These are phyloP conservation scores for Cucurbita maxima DNA, from an alignment of 306 rosid genomes.

Conservation along the genomic window DNA sequence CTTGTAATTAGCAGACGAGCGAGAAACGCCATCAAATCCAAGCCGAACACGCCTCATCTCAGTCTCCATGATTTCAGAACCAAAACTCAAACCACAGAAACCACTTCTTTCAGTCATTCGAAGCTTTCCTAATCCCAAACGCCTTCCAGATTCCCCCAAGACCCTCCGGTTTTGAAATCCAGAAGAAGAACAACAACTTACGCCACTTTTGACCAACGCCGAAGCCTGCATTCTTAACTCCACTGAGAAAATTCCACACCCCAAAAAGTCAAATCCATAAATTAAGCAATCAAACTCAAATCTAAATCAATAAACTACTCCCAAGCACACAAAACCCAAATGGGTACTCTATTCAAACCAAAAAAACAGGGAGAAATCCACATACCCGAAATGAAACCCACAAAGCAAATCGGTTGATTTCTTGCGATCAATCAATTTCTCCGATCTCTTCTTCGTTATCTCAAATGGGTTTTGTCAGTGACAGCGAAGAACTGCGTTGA, in stretches of 20 bases:
- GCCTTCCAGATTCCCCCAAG: slow-evolving; percentile 20
- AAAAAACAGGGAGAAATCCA: background rate
- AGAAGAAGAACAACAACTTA: slow-evolving; percentile 17
- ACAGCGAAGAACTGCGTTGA: slow-evolving; percentile 1
- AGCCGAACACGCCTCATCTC: slow-evolving; percentile 26
- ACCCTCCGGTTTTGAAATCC: slow-evolving; percentile 31
- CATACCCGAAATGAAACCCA: background rate
- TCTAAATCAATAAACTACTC: background rate
- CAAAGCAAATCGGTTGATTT: background rate
- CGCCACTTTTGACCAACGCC: slow-evolving; percentile 27
- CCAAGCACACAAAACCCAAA: background rate
- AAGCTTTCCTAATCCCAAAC: slow-evolving; percentile 20
- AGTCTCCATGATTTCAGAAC: slow-evolving; percentile 35
- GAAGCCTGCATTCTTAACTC: slow-evolving; percentile 51
- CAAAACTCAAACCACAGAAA: slow-evolving; percentile 36
- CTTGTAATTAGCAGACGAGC: slow-evolving; percentile 38
- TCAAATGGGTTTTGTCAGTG: background rate
- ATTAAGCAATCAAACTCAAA: background rate
- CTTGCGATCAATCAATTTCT: background rate
- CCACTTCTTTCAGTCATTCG: slow-evolving; percentile 27
- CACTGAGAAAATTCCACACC: slow-evolving; percentile 3
- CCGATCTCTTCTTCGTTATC: background rate
- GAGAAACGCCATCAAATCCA: slow-evolving; percentile 32
- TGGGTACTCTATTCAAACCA: background rate
- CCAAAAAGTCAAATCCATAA: slow-evolving; percentile 19